Base-by-base conservation (phyloP, 2,329 filamentous ascomycete genomes). In the Venturia pyrina region DNA sequence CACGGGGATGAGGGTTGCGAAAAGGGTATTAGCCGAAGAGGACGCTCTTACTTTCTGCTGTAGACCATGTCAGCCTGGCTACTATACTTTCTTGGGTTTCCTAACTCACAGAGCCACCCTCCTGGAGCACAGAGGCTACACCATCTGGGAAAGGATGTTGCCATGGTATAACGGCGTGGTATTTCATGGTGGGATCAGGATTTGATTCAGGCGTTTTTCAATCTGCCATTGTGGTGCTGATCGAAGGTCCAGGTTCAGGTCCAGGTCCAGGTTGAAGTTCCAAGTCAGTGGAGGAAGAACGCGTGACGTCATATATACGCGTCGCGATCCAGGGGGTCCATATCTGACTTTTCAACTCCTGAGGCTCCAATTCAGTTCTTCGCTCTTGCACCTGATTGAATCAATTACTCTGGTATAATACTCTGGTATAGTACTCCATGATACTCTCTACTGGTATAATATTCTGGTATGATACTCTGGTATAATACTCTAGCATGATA, bases 1-100 rank as follows among this genome's bases (percentile, higher is more conserved):
- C 5, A 85, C 78, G 11, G 85, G 85, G 7, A 84, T 69, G 21
- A 87, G 78, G 44, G 84, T 86, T 71, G 77, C 77, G 56, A 84
- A 24, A 72, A 70, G 44, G 78, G 71, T 1, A 79, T 81, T 2
- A 75, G 74, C 10, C 77, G 80, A 70, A 15, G 65, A 59, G 6
- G 60, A 62, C 17, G 37, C 43, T 28, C 44, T 62, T 7, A 15
- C n/a, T 62, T 37, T 59, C 17, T 15, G 7, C 32, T 59, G 50
- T 8, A 59, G 10, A 37, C n/a, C 13, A 53, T 53, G 48, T 53
- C 48, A 53, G 48, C 48, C 32, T 34, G 5, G 32, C 53, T 15
- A 17, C 8, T 7, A 24, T 59, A 7, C 28, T 59, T 37, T 40
- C 5, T 40, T 3, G 37, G 28, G 28, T 2, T 2, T 28, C 21